Base-by-base conservation (phyloP, 2,329 filamentous ascomycete genomes). In the Cryoendolithus antarcticus region DNA sequence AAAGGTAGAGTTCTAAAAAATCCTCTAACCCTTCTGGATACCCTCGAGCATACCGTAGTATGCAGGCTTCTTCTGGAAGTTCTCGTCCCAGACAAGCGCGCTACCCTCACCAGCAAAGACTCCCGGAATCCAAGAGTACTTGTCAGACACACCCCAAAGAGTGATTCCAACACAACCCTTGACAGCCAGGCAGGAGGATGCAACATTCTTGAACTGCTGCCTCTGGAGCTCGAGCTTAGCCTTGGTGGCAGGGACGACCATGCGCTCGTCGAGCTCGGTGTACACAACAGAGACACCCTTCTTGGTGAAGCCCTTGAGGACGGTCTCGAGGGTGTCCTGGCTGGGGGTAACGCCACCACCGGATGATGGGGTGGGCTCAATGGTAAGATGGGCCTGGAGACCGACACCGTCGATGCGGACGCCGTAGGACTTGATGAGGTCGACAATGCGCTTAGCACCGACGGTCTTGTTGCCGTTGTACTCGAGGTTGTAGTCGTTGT, bases 261-360 rank as follows among this genome's bases (percentile, higher is more conserved):
- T 49, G 27, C 56, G 49, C 48, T 82, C 79, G 50, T 83, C 79
- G 12, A 80, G 64, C 60, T 80, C 76, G 2, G 75, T 80, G 39
- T 77, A 64, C 6, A 75, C 75, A 21, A 79, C 65, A 46, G 80
- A 74, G 12, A 71, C 64, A 11, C 65, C 66, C 13, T 71, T 58
- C n/a, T 52, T 52, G 2, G 68, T 70, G 36, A 75, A 71, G 1
- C 63, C 60, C 45, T 67, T 62, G 46, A 79, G 63, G 15, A 46
- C 43, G 4, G 70, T 66, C 9, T 55, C 55, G 6, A 63, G 47
- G 57, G 43, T 68, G 62, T 29, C 29, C 11, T 33, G 37, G 37
- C 41, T 39, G 15, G 45, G 45, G 6, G 41, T 37, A 13, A 11
- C 9, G 24, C 38, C 34, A 19, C 15, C 15, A 19, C 15, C 15